phyloP scores from a whole-genome alignment of 2,329 filamentous ascomycete genomes.

The Zasmidium angulare region DNA sequence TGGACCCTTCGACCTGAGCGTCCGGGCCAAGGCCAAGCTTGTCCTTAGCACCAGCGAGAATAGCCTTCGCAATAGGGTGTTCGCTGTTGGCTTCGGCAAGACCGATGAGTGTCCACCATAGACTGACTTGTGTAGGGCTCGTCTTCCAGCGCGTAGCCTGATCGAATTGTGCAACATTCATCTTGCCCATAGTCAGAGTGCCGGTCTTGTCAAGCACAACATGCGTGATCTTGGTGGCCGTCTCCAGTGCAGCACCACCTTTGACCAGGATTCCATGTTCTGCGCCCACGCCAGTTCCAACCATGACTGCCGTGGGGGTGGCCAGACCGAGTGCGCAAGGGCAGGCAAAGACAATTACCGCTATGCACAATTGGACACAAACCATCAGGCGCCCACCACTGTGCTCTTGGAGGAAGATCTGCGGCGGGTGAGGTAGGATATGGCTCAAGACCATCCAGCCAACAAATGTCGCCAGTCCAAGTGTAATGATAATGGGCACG shows the following conservation, averaged over 20 bases:
- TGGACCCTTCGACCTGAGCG: conserved; percentile 74
- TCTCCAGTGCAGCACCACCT: conserved; percentile 88
- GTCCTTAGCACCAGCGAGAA: conserved; percentile 71
- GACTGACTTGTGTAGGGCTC: conserved; percentile 64
- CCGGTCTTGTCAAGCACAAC: conserved; percentile 95
- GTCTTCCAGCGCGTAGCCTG: conserved; percentile 69
- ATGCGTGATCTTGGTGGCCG: conserved; percentile 83
- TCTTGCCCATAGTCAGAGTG: conserved; percentile 90
- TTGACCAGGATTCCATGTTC: conserved; percentile 98
- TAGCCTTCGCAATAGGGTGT: conserved; percentile 90
- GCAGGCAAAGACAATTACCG: conserved; percentile 96
- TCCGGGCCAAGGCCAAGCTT: conserved; percentile 73
- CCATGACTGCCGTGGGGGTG: conserved; percentile 97
- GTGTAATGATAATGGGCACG: conserved; percentile 80
- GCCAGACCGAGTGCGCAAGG: conserved; percentile 94
- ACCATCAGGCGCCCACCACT: conserved; percentile 95
- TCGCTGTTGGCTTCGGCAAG: conserved; percentile 96
- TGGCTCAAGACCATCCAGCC: conserved; percentile 96
- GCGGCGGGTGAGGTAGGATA: conserved; percentile 75
- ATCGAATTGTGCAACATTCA: conserved; percentile 78
- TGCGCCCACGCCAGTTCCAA: conserved; percentile 93
- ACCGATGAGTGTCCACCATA: conserved; percentile 96
- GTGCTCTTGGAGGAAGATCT: conserved; percentile 76
- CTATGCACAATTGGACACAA: conserved; percentile 95
- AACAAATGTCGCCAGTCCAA: conserved; percentile 82